Conservation (phyloP, 306 rosid genomes). For the Arachis stenosperma region DNA sequence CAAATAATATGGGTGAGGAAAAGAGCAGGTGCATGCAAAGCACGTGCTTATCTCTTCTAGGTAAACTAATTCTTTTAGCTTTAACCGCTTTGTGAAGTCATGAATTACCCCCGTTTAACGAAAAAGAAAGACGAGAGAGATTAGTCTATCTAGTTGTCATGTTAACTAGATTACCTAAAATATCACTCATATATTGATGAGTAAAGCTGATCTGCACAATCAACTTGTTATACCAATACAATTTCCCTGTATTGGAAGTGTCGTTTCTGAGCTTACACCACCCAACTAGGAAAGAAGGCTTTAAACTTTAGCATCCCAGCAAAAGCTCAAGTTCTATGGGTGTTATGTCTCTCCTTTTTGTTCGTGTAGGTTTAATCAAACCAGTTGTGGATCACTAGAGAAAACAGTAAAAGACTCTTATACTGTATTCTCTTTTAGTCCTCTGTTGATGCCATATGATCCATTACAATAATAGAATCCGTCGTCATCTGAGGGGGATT, state of each 20-base stretch:
- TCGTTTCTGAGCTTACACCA: background rate
- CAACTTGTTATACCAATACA: background rate
- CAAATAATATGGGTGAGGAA: background rate
- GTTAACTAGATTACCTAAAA: background rate
- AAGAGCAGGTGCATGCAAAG: background rate
- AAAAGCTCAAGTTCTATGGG: slow-evolving; percentile 1
- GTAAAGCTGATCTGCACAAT: background rate
- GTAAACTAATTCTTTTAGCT: background rate
- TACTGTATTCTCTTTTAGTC: slow-evolving; percentile 17
- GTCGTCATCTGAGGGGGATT: background rate
- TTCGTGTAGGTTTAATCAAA: slow-evolving; percentile 31
- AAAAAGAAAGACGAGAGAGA: background rate
- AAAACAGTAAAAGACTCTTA: slow-evolving; percentile 7
- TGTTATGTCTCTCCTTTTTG: slow-evolving; percentile 13
- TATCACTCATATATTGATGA: background rate
- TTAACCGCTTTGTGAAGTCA: background rate
- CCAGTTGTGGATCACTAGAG: slow-evolving; percentile 6
- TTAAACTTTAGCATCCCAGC: slow-evolving; percentile 4
- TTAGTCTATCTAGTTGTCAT: background rate
- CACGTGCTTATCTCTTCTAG: background rate
- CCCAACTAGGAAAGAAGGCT: background rate
- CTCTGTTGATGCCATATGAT: slow-evolving; percentile 3
- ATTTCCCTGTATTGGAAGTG: background rate
- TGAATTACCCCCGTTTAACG: background rate
- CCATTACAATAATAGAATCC: background rate